phyloP scores from a whole-genome alignment of 495 filamentous ascomycete genomes.

The Aspergillus incahuasiensis region DNA sequence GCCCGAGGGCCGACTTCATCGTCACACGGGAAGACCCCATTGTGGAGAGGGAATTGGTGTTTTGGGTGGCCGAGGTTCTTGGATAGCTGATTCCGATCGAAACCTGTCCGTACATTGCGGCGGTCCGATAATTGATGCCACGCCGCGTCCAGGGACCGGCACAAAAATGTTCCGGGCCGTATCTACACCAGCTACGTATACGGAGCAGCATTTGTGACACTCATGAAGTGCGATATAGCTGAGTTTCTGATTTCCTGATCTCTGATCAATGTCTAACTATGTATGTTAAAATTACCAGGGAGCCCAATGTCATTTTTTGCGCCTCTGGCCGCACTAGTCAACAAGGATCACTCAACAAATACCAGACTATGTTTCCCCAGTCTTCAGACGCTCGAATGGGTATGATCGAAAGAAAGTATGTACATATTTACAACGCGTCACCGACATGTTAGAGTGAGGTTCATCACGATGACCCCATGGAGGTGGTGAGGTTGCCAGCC shows the following conservation, averaged over 20 bases:
- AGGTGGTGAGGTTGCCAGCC: conserved; percentile 15
- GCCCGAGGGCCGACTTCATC: conserved; percentile 32
- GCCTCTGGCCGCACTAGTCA: too few species aligned
- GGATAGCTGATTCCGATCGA: conserved; percentile 17
- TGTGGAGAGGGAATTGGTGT: conserved; percentile 20
- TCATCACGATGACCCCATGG: conserved; percentile 19
- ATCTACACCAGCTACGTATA: not conserved
- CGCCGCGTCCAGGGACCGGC: conserved; percentile 19
- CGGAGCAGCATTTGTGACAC: too few species aligned
- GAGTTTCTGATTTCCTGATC: too few species aligned
- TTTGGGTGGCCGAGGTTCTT: conserved; percentile 25
- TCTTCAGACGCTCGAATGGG: not conserved
- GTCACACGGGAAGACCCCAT: conserved; percentile 32
- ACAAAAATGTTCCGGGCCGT: conserved; percentile 2
- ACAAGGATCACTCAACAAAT: too few species aligned
- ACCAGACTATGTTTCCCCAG: not conserved
- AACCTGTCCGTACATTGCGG: conserved; percentile 13
- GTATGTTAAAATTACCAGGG: too few species aligned
- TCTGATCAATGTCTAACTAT: too few species aligned
- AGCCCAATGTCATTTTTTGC: too few species aligned
- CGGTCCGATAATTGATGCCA: conserved; percentile 24
- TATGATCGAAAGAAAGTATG: conserved; percentile 9
- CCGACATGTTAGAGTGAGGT: not conserved
- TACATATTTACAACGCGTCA: conserved; percentile 2
- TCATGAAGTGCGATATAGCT: too few species aligned